phyloP scores from a whole-genome alignment of 805 yeast species.

The Nakazawaea sp. region DNA sequence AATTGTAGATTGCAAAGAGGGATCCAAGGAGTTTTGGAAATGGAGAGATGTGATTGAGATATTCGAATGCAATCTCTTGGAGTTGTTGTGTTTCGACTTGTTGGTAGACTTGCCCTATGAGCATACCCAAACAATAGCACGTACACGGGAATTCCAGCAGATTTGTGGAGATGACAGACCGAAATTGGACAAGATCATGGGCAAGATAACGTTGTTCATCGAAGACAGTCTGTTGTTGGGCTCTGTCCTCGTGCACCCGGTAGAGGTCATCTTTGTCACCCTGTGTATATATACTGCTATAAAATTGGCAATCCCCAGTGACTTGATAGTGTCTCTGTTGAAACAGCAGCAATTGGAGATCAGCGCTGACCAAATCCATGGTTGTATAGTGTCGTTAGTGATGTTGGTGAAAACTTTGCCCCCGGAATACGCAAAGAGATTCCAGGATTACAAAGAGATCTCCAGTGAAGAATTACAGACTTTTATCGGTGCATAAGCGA shows the following conservation, averaged over 20 bases:
- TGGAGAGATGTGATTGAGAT: constrained; percentile 41
- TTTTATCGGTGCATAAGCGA: background rate
- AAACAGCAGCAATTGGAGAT: no score
- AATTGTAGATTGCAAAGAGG: constrained; percentile 32
- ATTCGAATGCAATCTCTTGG: constrained; percentile 38
- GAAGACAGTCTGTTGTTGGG: constrained; percentile 7
- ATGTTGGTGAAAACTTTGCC: constrained; percentile 2
- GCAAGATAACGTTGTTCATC: constrained; percentile 2
- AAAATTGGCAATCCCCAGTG: no score
- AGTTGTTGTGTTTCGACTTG: constrained; percentile 41
- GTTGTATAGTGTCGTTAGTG: no score
- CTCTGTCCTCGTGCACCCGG: background rate
- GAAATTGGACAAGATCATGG: constrained; percentile 7
- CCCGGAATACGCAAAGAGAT: constrained; percentile 4
- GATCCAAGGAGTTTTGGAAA: constrained; percentile 39
- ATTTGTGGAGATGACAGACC: constrained; percentile 4
- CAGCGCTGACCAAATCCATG: no score
- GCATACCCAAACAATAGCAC: constrained; percentile 4
- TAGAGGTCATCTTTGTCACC: background rate
- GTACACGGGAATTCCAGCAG: background rate
- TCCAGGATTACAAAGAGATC: constrained; percentile 1
- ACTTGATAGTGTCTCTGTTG: no score
- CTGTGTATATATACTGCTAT: constrained; percentile 1
- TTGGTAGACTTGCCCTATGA: constrained; percentile 33
- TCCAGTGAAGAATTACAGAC: background rate